Conservation (phyloP, 257 asterid genomes). For the Ballota nigra region DNA sequence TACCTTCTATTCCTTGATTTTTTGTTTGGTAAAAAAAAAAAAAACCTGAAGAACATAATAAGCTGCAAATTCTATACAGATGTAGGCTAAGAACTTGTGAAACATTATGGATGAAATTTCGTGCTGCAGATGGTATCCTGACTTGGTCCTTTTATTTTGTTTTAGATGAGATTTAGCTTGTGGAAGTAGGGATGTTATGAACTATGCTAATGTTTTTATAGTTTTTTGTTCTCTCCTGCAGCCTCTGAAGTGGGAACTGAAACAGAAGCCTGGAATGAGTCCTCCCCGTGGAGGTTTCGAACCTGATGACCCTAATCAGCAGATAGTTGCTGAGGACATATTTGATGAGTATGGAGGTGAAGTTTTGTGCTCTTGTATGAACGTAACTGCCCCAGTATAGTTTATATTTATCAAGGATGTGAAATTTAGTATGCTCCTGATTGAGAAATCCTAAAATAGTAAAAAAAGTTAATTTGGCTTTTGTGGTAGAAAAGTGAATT, state of each 20-base stretch:
- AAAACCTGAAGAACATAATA: neutral
- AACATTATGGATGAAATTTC: neutral
- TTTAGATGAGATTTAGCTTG: neutral
- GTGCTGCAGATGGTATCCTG: neutral
- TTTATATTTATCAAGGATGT: neutral
- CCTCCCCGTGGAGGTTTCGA: slow-evolving; percentile 95
- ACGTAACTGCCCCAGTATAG: neutral
- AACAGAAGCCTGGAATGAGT: slow-evolving; percentile 89
- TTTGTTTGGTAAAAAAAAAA: neutral
- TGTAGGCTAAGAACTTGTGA: neutral
- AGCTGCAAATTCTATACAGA: neutral
- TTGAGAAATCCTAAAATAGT: no score
- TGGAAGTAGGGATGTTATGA: neutral
- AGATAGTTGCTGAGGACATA: slow-evolving; percentile 96
- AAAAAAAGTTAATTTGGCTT: no score
- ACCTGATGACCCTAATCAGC: slow-evolving; percentile 88
- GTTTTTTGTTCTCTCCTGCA: slow-evolving; percentile 15
- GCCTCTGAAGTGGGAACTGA: slow-evolving; percentile 92
- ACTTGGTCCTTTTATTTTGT: neutral
- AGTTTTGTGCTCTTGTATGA: neutral
- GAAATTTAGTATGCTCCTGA: neutral
- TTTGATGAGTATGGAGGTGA: slow-evolving; percentile 98
- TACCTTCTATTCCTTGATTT: no score
- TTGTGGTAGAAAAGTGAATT: no score
- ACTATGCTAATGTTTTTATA: neutral